Conservation (phyloP, 305 asterid genomes). For the Fraxinus floribunda region DNA sequence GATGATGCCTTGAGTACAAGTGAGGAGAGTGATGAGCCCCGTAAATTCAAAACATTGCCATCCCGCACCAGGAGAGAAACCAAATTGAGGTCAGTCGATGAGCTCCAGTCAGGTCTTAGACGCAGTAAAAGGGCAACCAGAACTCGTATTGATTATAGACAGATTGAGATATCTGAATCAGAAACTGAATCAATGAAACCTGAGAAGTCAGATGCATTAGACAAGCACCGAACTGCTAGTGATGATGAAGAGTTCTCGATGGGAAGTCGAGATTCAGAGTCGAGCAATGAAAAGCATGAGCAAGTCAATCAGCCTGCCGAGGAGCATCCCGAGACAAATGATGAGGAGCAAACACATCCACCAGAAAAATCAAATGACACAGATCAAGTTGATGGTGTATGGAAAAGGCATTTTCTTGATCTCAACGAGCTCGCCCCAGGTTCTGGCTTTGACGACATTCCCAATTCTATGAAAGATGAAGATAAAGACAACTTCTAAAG, state of each 20-base stretch:
- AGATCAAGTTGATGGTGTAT: slow-evolving; percentile 42
- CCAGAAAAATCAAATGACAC: slow-evolving; percentile 39
- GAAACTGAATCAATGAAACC: slow-evolving; percentile 57
- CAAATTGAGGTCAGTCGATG: slow-evolving; percentile 59
- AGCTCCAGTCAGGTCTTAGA: slow-evolving; percentile 66
- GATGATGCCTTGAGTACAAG: slow-evolving; percentile 56
- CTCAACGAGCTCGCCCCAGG: slow-evolving; percentile 96
- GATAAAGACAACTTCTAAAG: slow-evolving; percentile 46
- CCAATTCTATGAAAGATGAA: slow-evolving; percentile 53
- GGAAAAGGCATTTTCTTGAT: slow-evolving; percentile 79
- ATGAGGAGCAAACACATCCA: slow-evolving; percentile 33
- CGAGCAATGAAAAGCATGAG: slow-evolving; percentile 41
- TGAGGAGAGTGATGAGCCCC: slow-evolving; percentile 59
- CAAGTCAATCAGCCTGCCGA: slow-evolving; percentile 35
- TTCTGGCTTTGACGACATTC: slow-evolving; percentile 80
- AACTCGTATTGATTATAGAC: slow-evolving; percentile 67
- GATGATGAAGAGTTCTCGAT: slow-evolving; percentile 47
- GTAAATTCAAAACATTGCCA: slow-evolving; percentile 37
- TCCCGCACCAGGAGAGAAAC: slow-evolving; percentile 74
- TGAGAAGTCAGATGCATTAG: slow-evolving; percentile 42
- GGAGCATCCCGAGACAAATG: slow-evolving; percentile 36
- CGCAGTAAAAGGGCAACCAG: slow-evolving; percentile 88
- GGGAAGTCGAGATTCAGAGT: slow-evolving; percentile 57
- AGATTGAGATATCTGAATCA: slow-evolving; percentile 75
- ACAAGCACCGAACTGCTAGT: slow-evolving; percentile 42